phyloP scores from a whole-genome alignment of 2,329 filamentous ascomycete genomes.

The Sporothrix luriei region DNA sequence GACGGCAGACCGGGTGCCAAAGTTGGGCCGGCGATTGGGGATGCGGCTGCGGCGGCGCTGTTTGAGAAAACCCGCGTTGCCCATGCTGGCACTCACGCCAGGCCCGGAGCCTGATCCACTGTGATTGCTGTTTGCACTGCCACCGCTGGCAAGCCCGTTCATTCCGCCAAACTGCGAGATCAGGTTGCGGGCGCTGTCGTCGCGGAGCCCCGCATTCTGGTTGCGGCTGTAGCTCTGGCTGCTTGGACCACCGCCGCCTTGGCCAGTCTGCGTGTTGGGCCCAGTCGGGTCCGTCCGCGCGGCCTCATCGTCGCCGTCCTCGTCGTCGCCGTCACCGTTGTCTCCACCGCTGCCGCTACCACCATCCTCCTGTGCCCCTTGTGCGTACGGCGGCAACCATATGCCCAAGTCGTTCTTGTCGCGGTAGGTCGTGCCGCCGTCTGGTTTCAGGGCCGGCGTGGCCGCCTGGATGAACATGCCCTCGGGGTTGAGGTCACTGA shows the following conservation, averaged over 20 bases:
- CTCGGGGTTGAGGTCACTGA: slow-evolving; percentile 63
- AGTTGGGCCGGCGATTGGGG: background rate
- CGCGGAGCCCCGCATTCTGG: background rate
- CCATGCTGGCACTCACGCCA: too few relatives aligned
- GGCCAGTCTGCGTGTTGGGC: background rate
- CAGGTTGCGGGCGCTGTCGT: slow-evolving; percentile 10
- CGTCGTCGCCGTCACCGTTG: slow-evolving; percentile 11
- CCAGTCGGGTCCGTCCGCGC: background rate
- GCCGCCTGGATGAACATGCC: slow-evolving; percentile 62
- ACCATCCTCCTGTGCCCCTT: background rate
- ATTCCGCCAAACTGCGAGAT: slow-evolving; percentile 20
- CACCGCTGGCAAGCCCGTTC: background rate
- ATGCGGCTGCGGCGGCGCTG: slow-evolving; percentile 4
- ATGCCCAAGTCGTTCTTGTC: slow-evolving; percentile 58
- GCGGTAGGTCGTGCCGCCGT: slow-evolving; percentile 45
- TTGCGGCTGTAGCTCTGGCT: background rate
- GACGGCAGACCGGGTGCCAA: slow-evolving; percentile 16
- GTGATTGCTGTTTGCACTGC: background rate
- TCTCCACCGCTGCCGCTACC: slow-evolving; percentile 9
- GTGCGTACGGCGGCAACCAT: slow-evolving; percentile 45
- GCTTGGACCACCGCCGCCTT: too few relatives aligned
- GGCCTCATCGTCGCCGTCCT: background rate
- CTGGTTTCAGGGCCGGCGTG: slow-evolving; percentile 43
- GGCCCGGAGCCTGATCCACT: too few relatives aligned
- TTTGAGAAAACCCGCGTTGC: background rate